Evolutionary conservation across 192 early-diverging fungal genomes (phyloP), one percentile per base, ranked within the genome.

Genomic region (Pecoramyces ruminantium): DNA sequence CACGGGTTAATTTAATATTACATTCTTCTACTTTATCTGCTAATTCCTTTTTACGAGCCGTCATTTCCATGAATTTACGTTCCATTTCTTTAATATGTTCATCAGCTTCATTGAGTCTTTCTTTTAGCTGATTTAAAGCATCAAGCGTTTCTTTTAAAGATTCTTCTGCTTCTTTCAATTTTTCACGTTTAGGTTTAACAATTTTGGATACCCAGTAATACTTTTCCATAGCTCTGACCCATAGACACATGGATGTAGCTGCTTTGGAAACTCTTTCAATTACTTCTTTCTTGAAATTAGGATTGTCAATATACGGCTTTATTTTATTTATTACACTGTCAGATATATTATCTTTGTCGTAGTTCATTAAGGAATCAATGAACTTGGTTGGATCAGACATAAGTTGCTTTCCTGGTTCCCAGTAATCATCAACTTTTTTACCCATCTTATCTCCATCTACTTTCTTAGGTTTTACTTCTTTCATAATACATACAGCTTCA

Each of bases 21-120:
- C 88, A 89, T 81, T 91, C 90, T 42, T 91, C 90, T 87, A 91
- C 90, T 83, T 91, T 90, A 77, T 91, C 90, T 5, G 87, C 81
- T 51, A 91, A 83, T 81, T 85, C 82, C 39, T 84, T 83, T 81
- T 91, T 91, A 83, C 85, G 84, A 21, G 82, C 78, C 25, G 90
- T 84, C 15, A 88, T 89, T 30, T 83, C 81, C 81, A 90, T 89
- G 79, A 90, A 91, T 18, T 86, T 88, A 0, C 82, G 81, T 78
- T 91, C 90, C 21, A 91, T 85, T 79, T 91, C 89, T 30, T 83
- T 84, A 13, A 91, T 82, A 81, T 91, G 89, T 13, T 81, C 79
- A 82, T 91, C 90, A 5, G 90, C 90, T 79, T 91, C 88, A 78
- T 83, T 80, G 40, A 90, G 79, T 77, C 86, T 86, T 15, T 86